Evolutionary conservation across 2,329 filamentous ascomycete species (phyloP), one percentile per base, ranked within the genome.

Genomic region (Pseudogymnoascus sp.): DNA sequence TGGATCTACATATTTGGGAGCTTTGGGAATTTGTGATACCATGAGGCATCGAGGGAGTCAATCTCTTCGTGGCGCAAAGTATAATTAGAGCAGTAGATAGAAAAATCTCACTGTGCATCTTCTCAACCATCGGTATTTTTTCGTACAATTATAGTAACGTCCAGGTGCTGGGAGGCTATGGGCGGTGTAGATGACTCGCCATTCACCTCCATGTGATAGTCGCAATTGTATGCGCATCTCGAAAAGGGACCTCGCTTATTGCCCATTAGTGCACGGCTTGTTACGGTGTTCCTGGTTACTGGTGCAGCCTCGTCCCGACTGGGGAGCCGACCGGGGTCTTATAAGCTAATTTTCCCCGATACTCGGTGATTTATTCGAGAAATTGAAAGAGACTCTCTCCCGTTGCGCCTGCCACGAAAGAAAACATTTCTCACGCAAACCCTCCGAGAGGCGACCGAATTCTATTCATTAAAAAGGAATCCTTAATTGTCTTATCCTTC

Each of bases 401-500:
- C 43, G 43, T 54, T 54, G 43, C 43, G 43, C 43, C 43, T 30
- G 43, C 25, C 25, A 54, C 43, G 43, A 54, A 54, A 14, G 12
- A 43, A 28, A 25, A 28, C 43, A 54, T 32, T 54, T 30, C 25
- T 32, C n/a, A 54, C 43, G 43, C 12, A 54, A 30, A 30, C n/a
- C 25, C 7, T 54, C n/a, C 28, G 25, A 54, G 43, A 54, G 43
- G 43, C 43, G 30, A 54, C 30, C 41, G 14, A 39, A 30, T 30
- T 12, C n/a, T 32, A 8, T 43, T 30, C 43, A 32, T 18, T 32
- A 3, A 18, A n/a, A 28, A 37, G 57, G 57, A 58, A 58, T 38
- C 18, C 57, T 58, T 58, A 35, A 58, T 38, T 58, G 57, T 58
- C 57, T 58, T 58, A 58, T 58, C 35, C 57, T 58, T 38, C 8